Base-by-base conservation (phyloP, 768 basidiomycete genomes). In the Sistotremastrum niveocremeum region DNA sequence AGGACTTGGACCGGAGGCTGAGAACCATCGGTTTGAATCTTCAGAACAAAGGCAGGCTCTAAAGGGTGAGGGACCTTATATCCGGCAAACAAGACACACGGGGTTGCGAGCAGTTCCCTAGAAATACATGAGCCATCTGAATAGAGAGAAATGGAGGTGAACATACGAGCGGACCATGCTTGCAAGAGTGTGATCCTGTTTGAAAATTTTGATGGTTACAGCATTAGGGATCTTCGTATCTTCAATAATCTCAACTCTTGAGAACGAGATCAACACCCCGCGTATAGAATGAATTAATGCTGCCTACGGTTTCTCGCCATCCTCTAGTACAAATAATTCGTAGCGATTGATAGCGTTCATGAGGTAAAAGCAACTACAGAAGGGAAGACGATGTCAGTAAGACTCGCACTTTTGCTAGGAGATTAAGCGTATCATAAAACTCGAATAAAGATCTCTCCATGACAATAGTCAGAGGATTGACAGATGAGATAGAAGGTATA, bases 191-290 rank as follows among this genome's bases (percentile, higher is more conserved):
- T 98, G 95, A 59, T 98, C 95, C 60, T 99, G 94, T 67, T 97
- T 97, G 49, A 87, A 71, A 55, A 99, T 71, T 55, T 88, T 89
- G 51, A 99, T 78, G 0, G 93, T 94, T 11, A 94, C 94, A 2
- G 95, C 91, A 56, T 97, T 95, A 0, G 93, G 93, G 50, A 98
- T 89, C 67, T 95, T 97, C 39, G 89, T 93, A 65, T 99, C 95
- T 64, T 98, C 93, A 0, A 74, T 77, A 39, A 98, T 72, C 56
- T 90, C 86, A 46, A 98, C 79, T 39, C 93, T 97, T 58, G 28
- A 47, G 31, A 31, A 41, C 37, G 34, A 46, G n/a, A 45, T 39
- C 28, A 44, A 41, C 35, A 48, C 45, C 46, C 48, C 43, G 39
- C 48, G 48, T 28, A 34, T 35, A 32, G 42, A 39, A 39, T 31